Evolutionary conservation across 768 basidiomycete species (phyloP).

Genomic region (Termitomyces sp.): DNA sequence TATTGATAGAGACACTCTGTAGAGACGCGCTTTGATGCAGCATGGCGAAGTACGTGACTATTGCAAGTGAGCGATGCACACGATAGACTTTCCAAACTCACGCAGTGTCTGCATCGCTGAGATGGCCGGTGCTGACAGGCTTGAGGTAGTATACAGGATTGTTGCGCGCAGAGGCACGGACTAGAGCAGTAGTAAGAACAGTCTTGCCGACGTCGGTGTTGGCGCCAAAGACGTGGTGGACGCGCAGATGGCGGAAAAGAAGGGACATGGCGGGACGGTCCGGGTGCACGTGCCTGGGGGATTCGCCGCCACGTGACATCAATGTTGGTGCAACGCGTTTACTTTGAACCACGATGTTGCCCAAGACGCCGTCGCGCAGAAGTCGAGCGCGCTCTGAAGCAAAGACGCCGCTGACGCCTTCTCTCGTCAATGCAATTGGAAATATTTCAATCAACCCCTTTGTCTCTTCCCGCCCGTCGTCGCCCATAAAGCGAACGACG

Average conservation of each 20-base stretch:
- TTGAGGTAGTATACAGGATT: slow-evolving; percentile 71
- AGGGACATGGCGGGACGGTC: slow-evolving; percentile 78
- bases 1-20: slow-evolving; percentile 79
- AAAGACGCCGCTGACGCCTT: slow-evolving; percentile 49
- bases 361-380: slow-evolving; percentile 47
- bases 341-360: slow-evolving; percentile 10
- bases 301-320: background rate
- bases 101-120: slow-evolving; percentile 82
- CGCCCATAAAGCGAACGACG: slow-evolving; percentile 62
- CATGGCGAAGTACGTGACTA: slow-evolving; percentile 67
- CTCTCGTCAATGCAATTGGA: slow-evolving; percentile 37
- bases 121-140: slow-evolving; percentile 86
- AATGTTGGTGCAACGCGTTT: background rate
- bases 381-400: slow-evolving; percentile 45
- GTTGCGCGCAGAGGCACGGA: slow-evolving; percentile 64
- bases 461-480: slow-evolving; percentile 54
- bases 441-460: slow-evolving; percentile 60
- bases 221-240: slow-evolving; percentile 92
- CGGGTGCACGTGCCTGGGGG: no score
- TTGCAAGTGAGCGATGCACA: background rate
- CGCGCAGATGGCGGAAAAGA: slow-evolving; percentile 79
- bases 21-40: slow-evolving; percentile 37
- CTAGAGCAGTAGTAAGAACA: slow-evolving; percentile 80
- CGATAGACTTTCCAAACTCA: slow-evolving; percentile 24
- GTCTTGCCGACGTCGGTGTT: slow-evolving; percentile 98